Evolutionary conservation across 495 filamentous ascomycete species (phyloP), one percentile per base, ranked within the genome.

Genomic region (Pyrenopolyporus hunteri): DNA sequence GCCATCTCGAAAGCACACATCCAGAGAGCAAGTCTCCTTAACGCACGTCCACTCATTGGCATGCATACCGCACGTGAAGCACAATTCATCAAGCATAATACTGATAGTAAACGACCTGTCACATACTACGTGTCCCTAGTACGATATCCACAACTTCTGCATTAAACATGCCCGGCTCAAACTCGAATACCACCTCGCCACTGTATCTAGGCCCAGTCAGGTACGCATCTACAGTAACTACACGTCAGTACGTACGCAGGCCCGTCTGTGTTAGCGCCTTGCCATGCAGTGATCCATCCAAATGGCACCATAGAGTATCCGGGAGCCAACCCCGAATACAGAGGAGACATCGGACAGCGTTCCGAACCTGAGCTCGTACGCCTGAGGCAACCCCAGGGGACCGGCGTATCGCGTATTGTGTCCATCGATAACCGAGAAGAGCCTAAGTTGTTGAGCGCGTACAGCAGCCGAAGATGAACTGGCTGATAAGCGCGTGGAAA

Each of bases 81-180:
- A 37, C 17, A 51, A 57, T 37, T 28, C 51, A 51, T 50, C 51
- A 57, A 52, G 63, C 28, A 33, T 45, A 48, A 47, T 51, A 49
- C 45, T 28, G 55, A 50, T 45, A 37, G 13, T 29, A 56, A 56
- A 56, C 62, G 62, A 65, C 56, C 23, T 65, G 51, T 65, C 62
- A 65, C 50, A 65, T 63, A 31, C 25, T 56, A 56, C 45, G 37
- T 49, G 37, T 31, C 56, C 40, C 43, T 53, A 6, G 54, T 16
- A 63, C 36, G 39, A 58, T 58, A 19, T 33, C 20, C 48, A 57
- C 42, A 26, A 31, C 14, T 16, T 48, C 45, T 35, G 13, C 22
- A 23, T 26, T 44, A 20, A 25, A 44, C 22, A 1, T 44, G 14
- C 11, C 17, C 40, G 13, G 23, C 6, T 25, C 40, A 16, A 14